Base-by-base conservation (phyloP, 306 rosid species). In the Aeschynomene evenia region DNA sequence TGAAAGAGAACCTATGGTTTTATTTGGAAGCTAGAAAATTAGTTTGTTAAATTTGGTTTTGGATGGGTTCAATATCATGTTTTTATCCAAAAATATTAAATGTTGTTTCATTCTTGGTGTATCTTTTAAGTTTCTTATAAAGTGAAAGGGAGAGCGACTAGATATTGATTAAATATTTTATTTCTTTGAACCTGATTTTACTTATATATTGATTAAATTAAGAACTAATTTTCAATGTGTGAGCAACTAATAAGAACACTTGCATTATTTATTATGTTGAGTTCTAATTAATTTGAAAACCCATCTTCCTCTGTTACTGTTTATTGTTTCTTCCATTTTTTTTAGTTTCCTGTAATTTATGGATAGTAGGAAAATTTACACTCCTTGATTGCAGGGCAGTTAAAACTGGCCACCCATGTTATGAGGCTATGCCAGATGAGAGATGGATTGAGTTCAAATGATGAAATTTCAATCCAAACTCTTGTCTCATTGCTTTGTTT, bases 341-440 rank as follows among this genome's bases (percentile, higher is more conserved):
- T 42, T 24, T 46, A 37, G 20, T 45, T 37, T 7, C 16, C 20
- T 70, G 28, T 29, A 50, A 33, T 37, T 73, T 19, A 42, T 20
- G 14, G 24, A n/a, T n/a, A n/a, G 33, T 59, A 3, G 56, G 36
- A 39, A 61, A 70, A 24, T 28, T 54, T 81, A 15, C 59, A 37
- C 67, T 74, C 63, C 70, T 84, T 70, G 42, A 67, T 79, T 86
- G 61, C 92, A 94, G 97, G 99, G 68, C 96, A 94, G 85, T 87
- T 84, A 84, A 94, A 91, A 77, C 80, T 94, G 79, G 86, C 77
- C 18, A 83, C 86, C 58, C 95, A 91, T 81, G 87, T 86, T 48
- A 91, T 88, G 95, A 86, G 89, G 58, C 80, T 91, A 63, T 91
- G 97, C 67, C 91, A 87, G 85, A 78, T 82, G 78, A 85, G 85